phyloP scores from a whole-genome alignment of 192 early-diverging fungal species.

The Dissophora ornata region DNA sequence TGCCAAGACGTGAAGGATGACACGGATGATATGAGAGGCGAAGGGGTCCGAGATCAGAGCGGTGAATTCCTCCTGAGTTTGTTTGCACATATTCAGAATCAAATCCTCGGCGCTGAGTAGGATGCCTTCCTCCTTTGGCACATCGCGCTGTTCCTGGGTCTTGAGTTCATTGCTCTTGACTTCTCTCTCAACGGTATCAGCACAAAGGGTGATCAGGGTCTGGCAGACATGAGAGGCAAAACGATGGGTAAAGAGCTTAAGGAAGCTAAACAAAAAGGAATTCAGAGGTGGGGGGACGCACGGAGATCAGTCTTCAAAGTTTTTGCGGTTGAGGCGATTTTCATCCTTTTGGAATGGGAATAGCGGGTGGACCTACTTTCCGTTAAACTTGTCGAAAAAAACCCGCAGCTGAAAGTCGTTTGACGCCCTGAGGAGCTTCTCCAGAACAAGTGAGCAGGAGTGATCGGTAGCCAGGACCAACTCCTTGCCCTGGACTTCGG shows the following conservation, averaged over 20 bases:
- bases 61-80: conserved; percentile 59
- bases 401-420: conserved; percentile 80
- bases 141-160: conserved; percentile 34
- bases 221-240: conserved; percentile 91
- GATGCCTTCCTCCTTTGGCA: conserved; percentile 55
- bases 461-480: conserved; percentile 78
- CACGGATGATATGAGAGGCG: conserved; percentile 81
- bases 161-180: conserved; percentile 57
- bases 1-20: conserved; percentile 74
- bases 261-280: conserved; percentile 31
- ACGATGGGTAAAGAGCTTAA: conserved; percentile 81
- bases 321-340: too few species aligned
- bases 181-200: conserved; percentile 82
- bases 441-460: conserved; percentile 80
- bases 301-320: background rate
- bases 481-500: conserved; percentile 81
- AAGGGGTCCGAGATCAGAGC: conserved; percentile 77
- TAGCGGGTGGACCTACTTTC: conserved; percentile 59
- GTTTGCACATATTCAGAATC: conserved; percentile 68
- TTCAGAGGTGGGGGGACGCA: background rate
- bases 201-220: conserved; percentile 78
- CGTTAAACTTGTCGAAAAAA: conserved; percentile 70
- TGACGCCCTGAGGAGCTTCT: conserved; percentile 80
- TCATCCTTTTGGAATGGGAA: too few species aligned
- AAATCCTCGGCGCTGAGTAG: conserved; percentile 77